Base-by-base conservation (phyloP, 164 flowering plant species). In the Vitis amurensis region DNA sequence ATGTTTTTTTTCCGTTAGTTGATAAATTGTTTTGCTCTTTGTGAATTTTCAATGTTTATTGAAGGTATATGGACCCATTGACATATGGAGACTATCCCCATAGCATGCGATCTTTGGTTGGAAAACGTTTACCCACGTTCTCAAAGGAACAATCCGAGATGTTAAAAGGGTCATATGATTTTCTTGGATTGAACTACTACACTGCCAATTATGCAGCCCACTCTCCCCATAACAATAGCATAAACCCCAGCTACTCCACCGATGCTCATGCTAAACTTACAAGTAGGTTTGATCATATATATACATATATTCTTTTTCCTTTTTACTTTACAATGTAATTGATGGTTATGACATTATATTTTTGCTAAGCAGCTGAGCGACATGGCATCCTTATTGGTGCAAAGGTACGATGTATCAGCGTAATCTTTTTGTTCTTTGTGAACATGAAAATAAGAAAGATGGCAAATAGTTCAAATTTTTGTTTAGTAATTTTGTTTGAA, bases 301-400 rank as follows among this genome's bases (percentile, higher is more conserved):
- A 31, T 4, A 31, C 23, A 23, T 23, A 23, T 23, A 23, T 23
- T 23, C 23, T 23, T 31, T 31, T 31, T 31, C 7, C 7, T 31
- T 31, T 31, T 31, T 4, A 31, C 44, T 31, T 31, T 31, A 7
- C 7, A 31, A 31, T 31, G 44, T 31, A 31, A 31, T 31, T 31
- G 44, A 31, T 7, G 7, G 44, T 31, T 31, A 31, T 31, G 7
- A 31, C 7, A 7, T 7, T 31, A 31, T 31, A 7, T 7, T 31
- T 31, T 31, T 31, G 44, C 7, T 31, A 3, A 3, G 50, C 64
- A 80, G 80, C 69, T 9, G 70, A 64, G 55, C 68, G 69, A 7
- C 62, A 80, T 65, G 80, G 83, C 9, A 19, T 80, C 12, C 80
- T 74, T 1, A 80, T 80, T 29, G 80, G 83, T 50, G 68, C 71